Percentiles rank a stretch among this genome's conserved stretches.
phyloP scores from a whole-genome alignment of 2,329 filamentous ascomycete genomes.

The Mycosphaerella arachidis region DNA sequence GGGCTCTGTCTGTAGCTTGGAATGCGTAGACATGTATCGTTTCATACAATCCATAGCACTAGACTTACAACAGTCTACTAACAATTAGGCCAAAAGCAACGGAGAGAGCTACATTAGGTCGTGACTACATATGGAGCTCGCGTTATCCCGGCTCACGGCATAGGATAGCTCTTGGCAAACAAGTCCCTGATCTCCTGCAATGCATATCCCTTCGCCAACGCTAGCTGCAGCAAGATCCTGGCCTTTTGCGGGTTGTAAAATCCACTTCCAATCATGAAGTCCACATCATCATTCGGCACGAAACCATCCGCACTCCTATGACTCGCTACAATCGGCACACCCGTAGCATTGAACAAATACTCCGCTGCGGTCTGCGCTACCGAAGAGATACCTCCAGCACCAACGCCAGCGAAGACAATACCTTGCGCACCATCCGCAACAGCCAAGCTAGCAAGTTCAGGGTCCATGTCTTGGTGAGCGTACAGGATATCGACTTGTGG shows the following conservation, averaged over 20 bases:
- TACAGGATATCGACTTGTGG: constrained; percentile 56
- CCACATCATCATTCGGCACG: constrained; percentile 36
- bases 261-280: constrained; percentile 42
- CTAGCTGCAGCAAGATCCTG: constrained; percentile 47
- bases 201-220: constrained; percentile 29
- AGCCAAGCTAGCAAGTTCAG: constrained; percentile 46
- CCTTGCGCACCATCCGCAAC: constrained; percentile 50
- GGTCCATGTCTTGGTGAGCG: constrained; percentile 48
- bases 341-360: constrained; percentile 42
- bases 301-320: constrained; percentile 51
- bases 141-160: too few relatives aligned
- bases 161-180: constrained; percentile 24
- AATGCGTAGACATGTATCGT: too few relatives aligned
- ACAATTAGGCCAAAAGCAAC: too few relatives aligned
- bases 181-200: constrained; percentile 43
- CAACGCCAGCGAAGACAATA: constrained; percentile 53
- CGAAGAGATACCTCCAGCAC: constrained; percentile 49
- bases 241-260: constrained; percentile 55
- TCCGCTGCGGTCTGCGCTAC: constrained; percentile 40
- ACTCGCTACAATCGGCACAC: constrained; percentile 50
- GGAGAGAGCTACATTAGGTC: too few relatives aligned
- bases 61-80: too few relatives aligned
- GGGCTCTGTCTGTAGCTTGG: too few relatives aligned
- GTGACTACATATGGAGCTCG: too few relatives aligned
- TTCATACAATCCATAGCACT: too few relatives aligned